phyloP scores from a whole-genome alignment of 768 basidiomycete genomes.

The Inosperma sp. region DNA sequence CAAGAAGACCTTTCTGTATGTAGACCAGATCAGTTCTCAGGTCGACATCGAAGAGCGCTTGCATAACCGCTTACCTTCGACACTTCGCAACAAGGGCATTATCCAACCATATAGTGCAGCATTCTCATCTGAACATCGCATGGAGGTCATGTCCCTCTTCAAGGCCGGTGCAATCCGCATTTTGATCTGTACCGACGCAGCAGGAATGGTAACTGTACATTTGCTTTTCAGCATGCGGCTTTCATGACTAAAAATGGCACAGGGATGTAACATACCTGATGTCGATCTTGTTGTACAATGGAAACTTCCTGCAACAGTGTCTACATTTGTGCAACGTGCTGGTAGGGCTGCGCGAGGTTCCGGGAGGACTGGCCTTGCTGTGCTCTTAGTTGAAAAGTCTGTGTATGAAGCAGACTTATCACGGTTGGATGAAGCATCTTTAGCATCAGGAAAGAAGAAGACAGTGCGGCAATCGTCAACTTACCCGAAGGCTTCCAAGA shows the following conservation, averaged over 20 bases:
- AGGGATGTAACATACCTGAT: slow-evolving; percentile 33
- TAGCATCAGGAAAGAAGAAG: slow-evolving; percentile 2
- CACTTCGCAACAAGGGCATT: slow-evolving; percentile 14
- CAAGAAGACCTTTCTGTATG: slow-evolving; percentile 27
- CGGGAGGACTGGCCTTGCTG: slow-evolving; percentile 19
- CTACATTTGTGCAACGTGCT: slow-evolving; percentile 30
- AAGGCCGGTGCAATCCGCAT: slow-evolving; percentile 23
- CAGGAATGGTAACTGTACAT: slow-evolving; percentile 36
- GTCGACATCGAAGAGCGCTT: slow-evolving; percentile 26
- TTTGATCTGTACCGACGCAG: slow-evolving; percentile 35
- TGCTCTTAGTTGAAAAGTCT: slow-evolving; percentile 24
- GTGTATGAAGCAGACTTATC: slow-evolving; percentile 20
- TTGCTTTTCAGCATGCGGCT: slow-evolving; percentile 3
- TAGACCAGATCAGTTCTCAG: slow-evolving; percentile 24
- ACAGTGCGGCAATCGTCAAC: slow-evolving; percentile 8
- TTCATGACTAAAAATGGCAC: not conserved
- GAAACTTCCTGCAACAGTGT: slow-evolving; percentile 29
- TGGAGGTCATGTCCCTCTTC: slow-evolving; percentile 24
- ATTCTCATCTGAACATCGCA: slow-evolving; percentile 18
- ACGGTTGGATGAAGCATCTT: not conserved
- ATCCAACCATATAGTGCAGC: slow-evolving; percentile 28
- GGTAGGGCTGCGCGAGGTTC: slow-evolving; percentile 28
- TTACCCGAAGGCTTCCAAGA: slow-evolving; percentile 14
- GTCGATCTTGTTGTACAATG: slow-evolving; percentile 37
- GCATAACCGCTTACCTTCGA: slow-evolving; percentile 7